Conservation (phyloP, 2,329 filamentous ascomycete species). For the Raffaelea arxii region DNA sequence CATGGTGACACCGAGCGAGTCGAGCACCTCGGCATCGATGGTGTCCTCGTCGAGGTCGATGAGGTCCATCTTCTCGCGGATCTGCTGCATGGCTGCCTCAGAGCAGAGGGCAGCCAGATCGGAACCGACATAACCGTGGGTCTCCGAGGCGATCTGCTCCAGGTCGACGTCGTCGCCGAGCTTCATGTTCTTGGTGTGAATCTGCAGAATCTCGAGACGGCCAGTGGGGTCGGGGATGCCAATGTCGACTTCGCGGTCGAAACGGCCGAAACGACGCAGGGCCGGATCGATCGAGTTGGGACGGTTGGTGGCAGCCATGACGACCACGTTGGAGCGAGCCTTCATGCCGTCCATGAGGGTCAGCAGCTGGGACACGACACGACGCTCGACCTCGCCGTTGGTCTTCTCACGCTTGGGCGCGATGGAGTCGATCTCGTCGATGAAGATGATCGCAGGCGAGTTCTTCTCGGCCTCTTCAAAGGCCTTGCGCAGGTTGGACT, state of each 20-base stretch:
- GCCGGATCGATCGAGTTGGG: conserved; percentile 98
- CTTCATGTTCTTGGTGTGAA: conserved; percentile 99
- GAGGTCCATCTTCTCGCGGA: conserved; percentile 99
- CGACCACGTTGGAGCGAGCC: conserved; percentile 94
- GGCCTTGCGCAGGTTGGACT: conserved; percentile 96
- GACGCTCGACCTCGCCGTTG: conserved; percentile 95
- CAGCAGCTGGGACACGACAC: conserved; percentile 89
- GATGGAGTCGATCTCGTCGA: conserved; percentile 98
- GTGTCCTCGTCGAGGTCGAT: conserved; percentile 99
- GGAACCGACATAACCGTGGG: conserved; percentile 97
- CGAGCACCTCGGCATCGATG: conserved; percentile 95
- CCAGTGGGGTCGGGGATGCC: conserved; percentile 96
- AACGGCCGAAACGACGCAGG: conserved; percentile 93
- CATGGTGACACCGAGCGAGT: conserved; percentile 97
- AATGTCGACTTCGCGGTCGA: conserved; percentile 98
- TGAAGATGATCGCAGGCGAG: conserved; percentile 98
- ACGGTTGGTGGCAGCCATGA: conserved; percentile 98
- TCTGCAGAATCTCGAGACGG: conserved; percentile 96
- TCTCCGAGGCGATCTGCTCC: conserved; percentile 93
- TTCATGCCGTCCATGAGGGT: conserved; percentile 99
- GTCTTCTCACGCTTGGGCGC: conserved; percentile 99
- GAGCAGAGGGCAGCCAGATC: conserved; percentile 98
- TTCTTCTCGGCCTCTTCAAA: conserved; percentile 99
- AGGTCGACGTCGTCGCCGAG: conserved; percentile 92
- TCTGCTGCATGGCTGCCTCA: conserved; percentile 99